Percentiles rank a stretch among this genome's conserved stretches.
phyloP scores from a whole-genome alignment of 2,329 filamentous ascomycete species.

The Alternaria triticimaculans region DNA sequence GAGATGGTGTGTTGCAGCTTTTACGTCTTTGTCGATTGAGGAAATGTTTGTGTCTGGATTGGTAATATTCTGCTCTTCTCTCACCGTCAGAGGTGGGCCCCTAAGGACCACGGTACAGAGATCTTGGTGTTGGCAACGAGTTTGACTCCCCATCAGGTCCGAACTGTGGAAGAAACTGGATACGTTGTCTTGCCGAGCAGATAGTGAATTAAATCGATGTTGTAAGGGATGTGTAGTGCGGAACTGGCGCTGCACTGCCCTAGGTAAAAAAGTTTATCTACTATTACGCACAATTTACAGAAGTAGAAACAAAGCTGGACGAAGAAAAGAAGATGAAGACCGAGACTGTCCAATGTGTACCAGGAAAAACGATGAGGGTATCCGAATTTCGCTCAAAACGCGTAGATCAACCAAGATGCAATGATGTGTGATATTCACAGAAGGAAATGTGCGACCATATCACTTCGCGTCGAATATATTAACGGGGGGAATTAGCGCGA shows the following conservation, averaged over 20 bases:
- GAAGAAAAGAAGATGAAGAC: constrained; percentile 3
- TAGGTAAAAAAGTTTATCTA: neutral
- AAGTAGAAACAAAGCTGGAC: neutral
- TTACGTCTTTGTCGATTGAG: neutral
- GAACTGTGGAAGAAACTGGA: neutral
- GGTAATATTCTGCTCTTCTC: neutral
- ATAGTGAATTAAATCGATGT: neutral
- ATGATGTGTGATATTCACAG: neutral
- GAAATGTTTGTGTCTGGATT: neutral
- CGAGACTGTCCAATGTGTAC: neutral
- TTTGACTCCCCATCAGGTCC: neutral
- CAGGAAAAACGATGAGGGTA: constrained; percentile 22
- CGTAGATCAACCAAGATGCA: constrained; percentile 1
- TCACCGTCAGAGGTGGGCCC: neutral
- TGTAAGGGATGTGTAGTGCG: neutral
- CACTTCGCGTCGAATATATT: neutral
- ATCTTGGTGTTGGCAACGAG: neutral
- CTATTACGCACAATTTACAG: neutral
- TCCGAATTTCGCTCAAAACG: constrained; percentile 24
- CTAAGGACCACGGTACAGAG: neutral
- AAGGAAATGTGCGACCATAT: neutral
- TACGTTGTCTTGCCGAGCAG: neutral
- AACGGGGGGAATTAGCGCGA: neutral
- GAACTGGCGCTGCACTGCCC: neutral
- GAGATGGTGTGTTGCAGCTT: neutral